These are phyloP conservation scores for Lepidium sativum DNA, from an alignment of 345 rosid species.

Conservation along the genomic window DNA sequence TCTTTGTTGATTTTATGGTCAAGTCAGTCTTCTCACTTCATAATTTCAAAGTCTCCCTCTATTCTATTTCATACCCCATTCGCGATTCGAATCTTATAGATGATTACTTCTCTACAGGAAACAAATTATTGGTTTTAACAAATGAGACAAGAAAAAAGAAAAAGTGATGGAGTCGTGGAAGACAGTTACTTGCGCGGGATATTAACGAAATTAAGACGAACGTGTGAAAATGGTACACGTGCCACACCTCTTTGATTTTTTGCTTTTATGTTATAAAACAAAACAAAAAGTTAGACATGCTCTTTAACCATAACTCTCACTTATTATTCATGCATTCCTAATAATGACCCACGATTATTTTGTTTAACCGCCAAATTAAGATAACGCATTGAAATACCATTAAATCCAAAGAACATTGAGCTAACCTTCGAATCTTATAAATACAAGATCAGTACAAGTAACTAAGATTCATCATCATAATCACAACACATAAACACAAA, in stretches of 20 bases:
- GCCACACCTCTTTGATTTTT: constrained; percentile 3
- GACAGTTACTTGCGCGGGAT: too few relatives aligned
- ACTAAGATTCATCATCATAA: constrained; percentile 2
- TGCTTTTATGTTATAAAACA: not conserved
- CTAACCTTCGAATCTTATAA: constrained; percentile 10
- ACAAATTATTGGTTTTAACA: too few relatives aligned
- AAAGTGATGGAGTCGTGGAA: too few relatives aligned
- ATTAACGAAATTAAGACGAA: not conserved
- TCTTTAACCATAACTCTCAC: constrained; percentile 10
- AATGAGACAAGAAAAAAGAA: too few relatives aligned
- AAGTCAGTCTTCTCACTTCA: too few relatives aligned
- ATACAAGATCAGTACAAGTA: not conserved
- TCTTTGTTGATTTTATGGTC: too few relatives aligned
- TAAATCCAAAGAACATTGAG: constrained; percentile 6
- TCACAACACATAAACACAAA: not conserved
- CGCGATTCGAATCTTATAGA: too few relatives aligned
- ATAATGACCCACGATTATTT: not conserved
- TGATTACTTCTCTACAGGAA: too few relatives aligned
- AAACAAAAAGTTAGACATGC: not conserved
- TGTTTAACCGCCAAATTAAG: not conserved
- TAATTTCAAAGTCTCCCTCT: too few relatives aligned
- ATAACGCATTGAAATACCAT: not conserved
- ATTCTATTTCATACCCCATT: too few relatives aligned
- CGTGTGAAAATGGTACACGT: constrained; percentile 17
- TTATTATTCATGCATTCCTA: not conserved